These are phyloP conservation scores for Cutaneotrichosporon dermatis DNA, from an alignment of 1,284 basidiomycete genomes.

Conservation along the genomic window DNA sequence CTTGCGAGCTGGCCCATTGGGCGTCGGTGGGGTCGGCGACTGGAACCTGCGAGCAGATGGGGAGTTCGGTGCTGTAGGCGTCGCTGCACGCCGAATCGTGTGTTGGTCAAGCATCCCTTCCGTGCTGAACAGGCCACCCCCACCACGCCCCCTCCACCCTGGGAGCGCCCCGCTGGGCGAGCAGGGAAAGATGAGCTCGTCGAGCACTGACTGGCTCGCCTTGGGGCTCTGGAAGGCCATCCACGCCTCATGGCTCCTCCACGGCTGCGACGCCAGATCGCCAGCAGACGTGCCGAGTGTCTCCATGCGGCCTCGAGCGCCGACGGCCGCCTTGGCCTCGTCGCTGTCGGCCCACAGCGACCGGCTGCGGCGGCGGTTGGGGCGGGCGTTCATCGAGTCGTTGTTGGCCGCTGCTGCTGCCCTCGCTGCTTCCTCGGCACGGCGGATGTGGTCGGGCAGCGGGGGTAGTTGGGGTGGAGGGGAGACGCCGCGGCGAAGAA, in stretches of 20 bases:
- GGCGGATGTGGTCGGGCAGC: slow-evolving; percentile 18
- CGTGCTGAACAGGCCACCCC: slow-evolving; percentile 16
- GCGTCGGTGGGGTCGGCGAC: not conserved
- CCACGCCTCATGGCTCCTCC: slow-evolving; percentile 37
- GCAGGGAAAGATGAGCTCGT: slow-evolving; percentile 14
- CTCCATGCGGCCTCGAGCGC: not conserved
- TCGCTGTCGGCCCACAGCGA: slow-evolving; percentile 10
- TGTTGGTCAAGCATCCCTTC: slow-evolving; percentile 4
- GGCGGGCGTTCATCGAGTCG: not conserved
- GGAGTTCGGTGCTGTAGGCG: not conserved
- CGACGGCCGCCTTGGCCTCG: slow-evolving; percentile 7
- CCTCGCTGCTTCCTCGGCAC: slow-evolving; percentile 2
- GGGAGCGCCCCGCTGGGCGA: slow-evolving; percentile 4
- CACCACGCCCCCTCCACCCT: slow-evolving; percentile 20
- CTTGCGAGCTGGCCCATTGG: not conserved
- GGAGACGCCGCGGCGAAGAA: slow-evolving; percentile 4
- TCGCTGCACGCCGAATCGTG: not conserved
- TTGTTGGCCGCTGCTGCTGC: not conserved
- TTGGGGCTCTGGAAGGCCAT: slow-evolving; percentile 23
- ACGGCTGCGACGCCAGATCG: slow-evolving; percentile 27
- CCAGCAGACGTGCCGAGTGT: not conserved
- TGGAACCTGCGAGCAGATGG: not conserved
- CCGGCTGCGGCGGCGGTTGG: slow-evolving; percentile 6
- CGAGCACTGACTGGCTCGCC: not conserved
- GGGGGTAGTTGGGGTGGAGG: slow-evolving; percentile 21